Conservation (phyloP, 2,329 filamentous ascomycete species). For the Hypoxylon sp. region DNA sequence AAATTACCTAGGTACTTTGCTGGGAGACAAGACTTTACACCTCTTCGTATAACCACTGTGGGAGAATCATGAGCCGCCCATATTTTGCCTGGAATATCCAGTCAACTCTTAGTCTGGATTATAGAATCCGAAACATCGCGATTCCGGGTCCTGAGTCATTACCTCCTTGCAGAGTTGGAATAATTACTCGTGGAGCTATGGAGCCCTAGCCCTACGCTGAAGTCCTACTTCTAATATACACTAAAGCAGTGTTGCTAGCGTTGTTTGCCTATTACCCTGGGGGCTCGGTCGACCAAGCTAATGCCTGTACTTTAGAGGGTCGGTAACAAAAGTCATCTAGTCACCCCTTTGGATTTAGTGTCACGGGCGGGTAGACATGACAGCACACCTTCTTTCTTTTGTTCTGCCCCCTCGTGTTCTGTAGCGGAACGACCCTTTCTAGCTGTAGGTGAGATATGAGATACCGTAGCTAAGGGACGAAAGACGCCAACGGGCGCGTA, state of each 20-base stretch:
- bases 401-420: conserved; percentile 15
- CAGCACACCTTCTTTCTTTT: conserved; percentile 4
- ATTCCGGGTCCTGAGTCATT: neutral
- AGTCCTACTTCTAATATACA: neutral
- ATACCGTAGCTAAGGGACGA: conserved; percentile 10
- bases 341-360: conserved; percentile 21
- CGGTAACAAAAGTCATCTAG: conserved; percentile 8
- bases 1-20: neutral
- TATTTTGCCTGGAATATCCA: neutral
- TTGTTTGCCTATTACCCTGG: neutral
- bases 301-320: neutral
- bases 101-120: neutral
- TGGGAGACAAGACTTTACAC: neutral
- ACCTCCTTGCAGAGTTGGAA: neutral
- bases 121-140: neutral
- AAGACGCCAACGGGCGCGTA: conserved; percentile 9
- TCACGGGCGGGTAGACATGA: conserved; percentile 3
- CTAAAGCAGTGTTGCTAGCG: conserved; percentile 1
- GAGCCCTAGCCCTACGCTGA: neutral
- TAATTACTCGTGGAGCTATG: neutral
- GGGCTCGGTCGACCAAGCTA: neutral
- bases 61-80: neutral
- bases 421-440: conserved; percentile 18
- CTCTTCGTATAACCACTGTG: neutral
- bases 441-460: conserved; percentile 22